Percentiles rank a stretch among this genome's conserved stretches.
Conservation (phyloP, 139 green algal genomes). For the Yamagishiella unicocca region DNA sequence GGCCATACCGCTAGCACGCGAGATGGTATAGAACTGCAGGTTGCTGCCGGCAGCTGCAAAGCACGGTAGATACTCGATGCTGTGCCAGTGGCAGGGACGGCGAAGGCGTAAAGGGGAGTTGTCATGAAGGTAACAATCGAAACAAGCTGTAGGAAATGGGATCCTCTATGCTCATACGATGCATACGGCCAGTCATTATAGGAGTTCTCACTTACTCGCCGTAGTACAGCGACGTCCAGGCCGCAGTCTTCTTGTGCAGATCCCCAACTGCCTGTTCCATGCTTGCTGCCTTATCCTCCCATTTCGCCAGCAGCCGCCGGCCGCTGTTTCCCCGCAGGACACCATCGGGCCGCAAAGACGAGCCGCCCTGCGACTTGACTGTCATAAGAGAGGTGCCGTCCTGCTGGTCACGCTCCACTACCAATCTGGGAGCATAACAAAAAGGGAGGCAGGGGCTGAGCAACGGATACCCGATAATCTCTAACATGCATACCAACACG, state of each 20-base stretch:
- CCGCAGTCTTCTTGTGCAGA: conserved; percentile 28
- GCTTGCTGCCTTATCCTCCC: conserved; percentile 12
- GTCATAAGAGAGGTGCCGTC: conserved; percentile 21
- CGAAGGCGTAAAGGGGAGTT: not conserved
- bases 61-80: conserved; percentile 34
- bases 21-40: conserved; percentile 28
- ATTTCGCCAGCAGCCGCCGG: conserved; percentile 27
- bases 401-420: conserved; percentile 1
- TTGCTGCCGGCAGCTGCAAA: conserved; percentile 27
- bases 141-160: not conserved
- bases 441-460: not conserved
- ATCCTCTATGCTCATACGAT: not conserved
- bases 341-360: conserved; percentile 12
- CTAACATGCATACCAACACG: not conserved
- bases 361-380: not conserved
- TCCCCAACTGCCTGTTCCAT: conserved; percentile 1
- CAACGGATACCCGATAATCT: not conserved
- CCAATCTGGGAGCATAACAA: not conserved
- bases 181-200: too few relatives aligned
- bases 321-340: not conserved
- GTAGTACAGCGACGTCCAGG: conserved; percentile 19
- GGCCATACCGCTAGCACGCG: conserved; percentile 16
- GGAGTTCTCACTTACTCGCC: not conserved
- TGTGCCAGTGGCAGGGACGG: conserved; percentile 8
- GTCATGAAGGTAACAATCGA: not conserved